A percentile compares a stretch with the other conserved stretches of the same genome.
Evolutionary conservation across 768 basidiomycete genomes (phyloP).

Genomic region (Phaeotremella fagi): DNA sequence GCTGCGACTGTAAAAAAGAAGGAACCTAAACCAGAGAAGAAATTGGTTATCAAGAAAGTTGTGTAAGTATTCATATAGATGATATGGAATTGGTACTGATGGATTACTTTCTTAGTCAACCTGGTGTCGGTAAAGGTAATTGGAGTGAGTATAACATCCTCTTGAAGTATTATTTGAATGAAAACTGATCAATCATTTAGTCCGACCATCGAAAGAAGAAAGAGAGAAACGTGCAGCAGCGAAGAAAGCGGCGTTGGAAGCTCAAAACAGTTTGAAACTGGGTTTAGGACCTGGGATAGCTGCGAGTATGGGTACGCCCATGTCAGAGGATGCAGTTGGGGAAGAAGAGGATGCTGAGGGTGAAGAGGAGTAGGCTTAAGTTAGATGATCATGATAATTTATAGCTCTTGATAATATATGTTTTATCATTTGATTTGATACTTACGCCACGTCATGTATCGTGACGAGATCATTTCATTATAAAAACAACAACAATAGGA

Average conservation of each 20-base stretch:
- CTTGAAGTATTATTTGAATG: too few relatives aligned
- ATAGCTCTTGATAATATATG: too few relatives aligned
- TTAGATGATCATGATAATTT: too few relatives aligned
- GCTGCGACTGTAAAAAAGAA: constrained; percentile 9
- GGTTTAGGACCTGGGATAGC: not conserved
- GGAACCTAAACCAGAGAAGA: constrained; percentile 13
- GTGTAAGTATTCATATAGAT: constrained; percentile 15
- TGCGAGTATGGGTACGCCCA: constrained; percentile 3
- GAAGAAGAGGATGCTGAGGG: constrained; percentile 35
- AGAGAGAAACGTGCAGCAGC: constrained; percentile 21
- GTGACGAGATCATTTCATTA: too few relatives aligned
- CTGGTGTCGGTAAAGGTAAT: constrained; percentile 41
- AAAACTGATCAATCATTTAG: too few relatives aligned
- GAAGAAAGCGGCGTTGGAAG: constrained; percentile 10
- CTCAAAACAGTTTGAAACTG: not conserved
- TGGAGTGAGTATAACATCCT: constrained; percentile 36
- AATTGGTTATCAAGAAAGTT: constrained; percentile 18
- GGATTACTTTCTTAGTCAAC: constrained; percentile 4
- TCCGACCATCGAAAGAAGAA: constrained; percentile 42
- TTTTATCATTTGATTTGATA: too few relatives aligned
- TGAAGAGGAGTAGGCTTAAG: constrained; percentile 20
- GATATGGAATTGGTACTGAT: not conserved
- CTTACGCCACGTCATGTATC: too few relatives aligned
- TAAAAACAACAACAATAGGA: too few relatives aligned
- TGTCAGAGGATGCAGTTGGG: constrained; percentile 5